Evolutionary conservation across 495 filamentous ascomycete genomes (phyloP).

Genomic region (Aspergillus nidulans): DNA sequence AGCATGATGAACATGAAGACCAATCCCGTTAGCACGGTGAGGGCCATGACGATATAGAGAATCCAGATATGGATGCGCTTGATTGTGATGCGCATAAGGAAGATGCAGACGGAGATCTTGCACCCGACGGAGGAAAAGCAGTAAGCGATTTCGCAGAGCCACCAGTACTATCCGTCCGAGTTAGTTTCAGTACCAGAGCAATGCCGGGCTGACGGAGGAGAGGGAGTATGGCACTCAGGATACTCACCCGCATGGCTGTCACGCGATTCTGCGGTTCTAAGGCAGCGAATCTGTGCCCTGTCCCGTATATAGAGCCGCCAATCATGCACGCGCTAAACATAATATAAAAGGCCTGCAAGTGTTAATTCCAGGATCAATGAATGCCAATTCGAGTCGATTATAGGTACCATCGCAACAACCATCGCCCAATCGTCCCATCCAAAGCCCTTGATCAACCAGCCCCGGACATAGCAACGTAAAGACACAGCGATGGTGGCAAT

Average conservation of each 20-base stretch:
- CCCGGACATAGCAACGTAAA: slow-evolving; percentile 42
- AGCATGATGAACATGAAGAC: slow-evolving; percentile 41
- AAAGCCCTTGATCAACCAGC: slow-evolving; percentile 36
- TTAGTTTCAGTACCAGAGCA: background rate
- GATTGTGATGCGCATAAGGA: slow-evolving; percentile 44
- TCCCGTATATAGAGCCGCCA: slow-evolving; percentile 34
- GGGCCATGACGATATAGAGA: slow-evolving; percentile 34
- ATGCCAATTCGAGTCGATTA: background rate
- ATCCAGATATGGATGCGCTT: slow-evolving; percentile 29
- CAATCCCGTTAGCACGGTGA: slow-evolving; percentile 32
- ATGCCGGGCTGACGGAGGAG: background rate
- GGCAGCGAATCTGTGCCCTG: slow-evolving; percentile 26
- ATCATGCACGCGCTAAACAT: slow-evolving; percentile 41
- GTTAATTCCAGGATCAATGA: background rate
- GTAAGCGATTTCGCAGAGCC: slow-evolving; percentile 41
- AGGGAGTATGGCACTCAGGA: background rate
- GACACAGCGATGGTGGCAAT: slow-evolving; percentile 34
- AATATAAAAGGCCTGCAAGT: slow-evolving; percentile 7
- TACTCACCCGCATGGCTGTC: slow-evolving; percentile 34
- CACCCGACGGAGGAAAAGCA: slow-evolving; percentile 38
- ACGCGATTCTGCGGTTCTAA: slow-evolving; percentile 26
- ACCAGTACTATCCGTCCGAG: slow-evolving; percentile 28
- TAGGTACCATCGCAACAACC: slow-evolving; percentile 33
- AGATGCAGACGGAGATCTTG: slow-evolving; percentile 44
- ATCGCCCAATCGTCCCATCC: slow-evolving; percentile 43